These are phyloP conservation scores for Balamuthia mandrillaris DNA, from an alignment of 208 protist species.

Conservation along the genomic window DNA sequence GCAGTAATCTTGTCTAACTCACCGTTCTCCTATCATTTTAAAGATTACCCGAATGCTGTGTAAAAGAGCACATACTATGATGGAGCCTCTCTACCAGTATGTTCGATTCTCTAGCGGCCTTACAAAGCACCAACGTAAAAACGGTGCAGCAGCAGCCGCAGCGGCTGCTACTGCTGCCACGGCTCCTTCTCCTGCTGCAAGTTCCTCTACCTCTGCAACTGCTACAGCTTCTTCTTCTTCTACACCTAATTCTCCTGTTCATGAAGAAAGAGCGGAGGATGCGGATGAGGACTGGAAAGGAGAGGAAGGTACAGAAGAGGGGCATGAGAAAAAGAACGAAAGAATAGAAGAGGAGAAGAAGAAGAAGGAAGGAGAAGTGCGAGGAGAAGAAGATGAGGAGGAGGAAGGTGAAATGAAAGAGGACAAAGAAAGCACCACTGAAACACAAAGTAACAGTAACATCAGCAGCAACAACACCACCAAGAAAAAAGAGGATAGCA, in stretches of 20 bases:
- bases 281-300: not conserved
- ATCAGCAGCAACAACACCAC: too few species aligned
- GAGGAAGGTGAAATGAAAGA: too few species aligned
- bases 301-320: not conserved
- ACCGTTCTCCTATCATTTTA: not conserved
- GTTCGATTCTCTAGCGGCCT: not conserved
- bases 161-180: too few species aligned
- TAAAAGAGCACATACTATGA: not conserved
- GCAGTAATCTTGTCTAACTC: not conserved
- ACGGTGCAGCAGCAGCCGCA: not conserved
- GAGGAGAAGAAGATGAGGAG: not conserved
- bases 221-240: too few species aligned
- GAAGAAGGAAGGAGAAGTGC: not conserved
- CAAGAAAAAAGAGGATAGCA: too few species aligned
- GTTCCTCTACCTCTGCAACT: too few species aligned
- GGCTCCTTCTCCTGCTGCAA: too few species aligned
- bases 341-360: too few species aligned
- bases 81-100: constrained; percentile 39
- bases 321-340: not conserved
- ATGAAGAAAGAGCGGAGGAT: too few species aligned
- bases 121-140: not conserved
- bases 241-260: too few species aligned
- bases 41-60: constrained; percentile 10
- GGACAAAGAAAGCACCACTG: too few species aligned
- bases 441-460: too few species aligned